Conservation (phyloP, 352 stramenopile species). For the Pythium dissotocum region DNA sequence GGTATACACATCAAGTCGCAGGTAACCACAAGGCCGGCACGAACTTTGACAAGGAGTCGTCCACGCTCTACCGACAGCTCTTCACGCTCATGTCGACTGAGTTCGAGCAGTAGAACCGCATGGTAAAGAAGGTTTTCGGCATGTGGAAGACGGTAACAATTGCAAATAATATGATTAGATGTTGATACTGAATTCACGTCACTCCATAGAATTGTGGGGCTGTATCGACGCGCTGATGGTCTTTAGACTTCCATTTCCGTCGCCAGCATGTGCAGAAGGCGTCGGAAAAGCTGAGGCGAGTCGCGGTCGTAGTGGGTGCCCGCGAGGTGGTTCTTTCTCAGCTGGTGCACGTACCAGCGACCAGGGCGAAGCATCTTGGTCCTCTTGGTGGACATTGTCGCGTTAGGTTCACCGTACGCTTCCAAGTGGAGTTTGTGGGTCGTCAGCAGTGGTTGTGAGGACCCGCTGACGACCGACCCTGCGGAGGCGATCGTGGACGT, state of each 20-base stretch:
- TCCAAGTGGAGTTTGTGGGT: slow-evolving; percentile 21
- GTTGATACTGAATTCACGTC: neutral
- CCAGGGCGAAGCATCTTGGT: slow-evolving; percentile 21
- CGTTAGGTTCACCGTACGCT: neutral
- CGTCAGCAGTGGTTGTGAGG: slow-evolving; percentile 15
- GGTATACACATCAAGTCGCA: slow-evolving; percentile 27
- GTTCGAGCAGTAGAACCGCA: slow-evolving; percentile 11
- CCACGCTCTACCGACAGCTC: slow-evolving; percentile 25
- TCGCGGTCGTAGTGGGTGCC: slow-evolving; percentile 70
- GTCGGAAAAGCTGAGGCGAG: slow-evolving; percentile 54
- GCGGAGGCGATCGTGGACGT: slow-evolving; percentile 12
- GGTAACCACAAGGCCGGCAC: slow-evolving; percentile 34
- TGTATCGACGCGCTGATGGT: neutral
- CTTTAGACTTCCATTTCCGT: slow-evolving; percentile 13
- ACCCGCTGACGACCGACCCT: neutral
- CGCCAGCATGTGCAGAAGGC: slow-evolving; percentile 42
- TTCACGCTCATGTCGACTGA: slow-evolving; percentile 25
- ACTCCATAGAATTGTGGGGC: neutral
- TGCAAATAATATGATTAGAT: slow-evolving; percentile 8
- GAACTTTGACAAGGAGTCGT: slow-evolving; percentile 24
- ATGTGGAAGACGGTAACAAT: neutral
- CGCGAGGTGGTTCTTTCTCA: slow-evolving; percentile 70
- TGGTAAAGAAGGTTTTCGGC: neutral
- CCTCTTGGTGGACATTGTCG: neutral
- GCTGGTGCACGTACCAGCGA: slow-evolving; percentile 72